Evolutionary conservation across 805 yeast genomes (phyloP), one percentile per base, ranked within the genome.

Genomic region (Sugiyamaella mastotermitis): DNA sequence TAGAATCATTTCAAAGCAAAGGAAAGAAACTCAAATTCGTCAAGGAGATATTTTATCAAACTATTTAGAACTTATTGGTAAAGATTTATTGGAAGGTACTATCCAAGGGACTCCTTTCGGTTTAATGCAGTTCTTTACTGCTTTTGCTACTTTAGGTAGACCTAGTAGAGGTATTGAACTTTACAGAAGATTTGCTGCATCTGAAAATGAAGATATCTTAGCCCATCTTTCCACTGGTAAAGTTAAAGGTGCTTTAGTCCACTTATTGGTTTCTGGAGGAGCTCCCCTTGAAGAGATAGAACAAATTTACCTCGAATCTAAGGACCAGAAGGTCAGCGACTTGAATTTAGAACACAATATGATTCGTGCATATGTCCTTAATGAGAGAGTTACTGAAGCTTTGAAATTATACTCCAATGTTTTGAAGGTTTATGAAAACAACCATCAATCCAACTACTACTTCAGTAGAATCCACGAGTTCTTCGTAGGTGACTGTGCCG

Each of bases 401-500:
- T 64, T 84, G 43, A 72, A 71, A 41, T 64, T 74, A 35, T 80
- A 83, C 57, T 18, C 46, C n/a, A 33, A 33, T 13, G 35, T 48
- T 14, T 41, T 48, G 8, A 33, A 32, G 48, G 66, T 68, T 30
- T 67, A 67, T 31, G 69, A 73, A 31, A 75, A 74, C 32, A 62
- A 57, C 29, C 50, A 52, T 37, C 39, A 44, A 27, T 66, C 64
- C 58, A 46, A 43, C 13, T 29, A 32, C 30, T 38, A 42, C 35
- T 62, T 66, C 51, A 69, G 81, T 23, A 83, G 80, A 60, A 79
- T 84, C 33, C 94, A 84, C 63, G 67, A 83, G 44, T 69, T 80
- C 3, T 84, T 84, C 51, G 80, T 84, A 54, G 92, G 94, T 31
- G 76, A 74, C 48, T 80, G 86, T 58, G 75, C 74, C 53, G 87